phyloP scores from a whole-genome alignment of 2,329 filamentous ascomycete species.

The Clathrospora elynae region DNA sequence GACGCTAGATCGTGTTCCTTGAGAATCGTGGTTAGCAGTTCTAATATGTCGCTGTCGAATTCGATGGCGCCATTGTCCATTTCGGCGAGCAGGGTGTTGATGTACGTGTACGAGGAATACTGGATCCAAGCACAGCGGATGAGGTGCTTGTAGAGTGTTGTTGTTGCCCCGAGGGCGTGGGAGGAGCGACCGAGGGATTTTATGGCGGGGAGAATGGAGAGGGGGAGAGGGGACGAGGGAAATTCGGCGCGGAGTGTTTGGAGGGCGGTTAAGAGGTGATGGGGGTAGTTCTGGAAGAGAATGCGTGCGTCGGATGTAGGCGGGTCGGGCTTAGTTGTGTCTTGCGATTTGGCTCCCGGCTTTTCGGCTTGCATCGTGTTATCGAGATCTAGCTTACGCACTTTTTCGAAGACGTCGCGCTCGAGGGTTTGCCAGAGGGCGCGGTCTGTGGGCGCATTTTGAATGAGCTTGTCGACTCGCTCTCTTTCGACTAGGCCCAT shows the following conservation, averaged over 20 bases:
- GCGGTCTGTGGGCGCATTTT: conserved; percentile 62
- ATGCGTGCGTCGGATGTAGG: conserved; percentile 54
- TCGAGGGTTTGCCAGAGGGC: conserved; percentile 72
- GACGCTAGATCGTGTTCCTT: conserved; percentile 29
- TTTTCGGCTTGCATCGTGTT: conserved; percentile 1
- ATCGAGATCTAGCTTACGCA: conserved; percentile 61
- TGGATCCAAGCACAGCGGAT: conserved; percentile 66
- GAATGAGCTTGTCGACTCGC: conserved; percentile 62
- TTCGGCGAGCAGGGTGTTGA: conserved; percentile 65
- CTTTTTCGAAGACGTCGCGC: conserved; percentile 67
- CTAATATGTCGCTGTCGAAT: conserved; percentile 58
- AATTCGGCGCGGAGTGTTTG: conserved; percentile 64
- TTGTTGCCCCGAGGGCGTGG: conserved; percentile 73
- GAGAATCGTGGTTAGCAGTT: conserved; percentile 46
- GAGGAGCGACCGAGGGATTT: conserved; percentile 71
- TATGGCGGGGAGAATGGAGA: conserved; percentile 68
- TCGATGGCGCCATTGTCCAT: conserved; percentile 68
- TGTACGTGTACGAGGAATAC: conserved; percentile 61
- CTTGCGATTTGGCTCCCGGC: neutral
- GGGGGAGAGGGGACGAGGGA: conserved; percentile 62
- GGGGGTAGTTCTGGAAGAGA: conserved; percentile 68
- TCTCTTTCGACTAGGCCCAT: conserved; percentile 50
- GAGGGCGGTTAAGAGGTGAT: conserved; percentile 63
- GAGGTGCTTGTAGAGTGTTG: conserved; percentile 71
- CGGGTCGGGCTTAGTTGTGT: conserved; percentile 3